Evolutionary conservation across 345 rosid species (phyloP).

Genomic region (Hibiscus tridactylites): DNA sequence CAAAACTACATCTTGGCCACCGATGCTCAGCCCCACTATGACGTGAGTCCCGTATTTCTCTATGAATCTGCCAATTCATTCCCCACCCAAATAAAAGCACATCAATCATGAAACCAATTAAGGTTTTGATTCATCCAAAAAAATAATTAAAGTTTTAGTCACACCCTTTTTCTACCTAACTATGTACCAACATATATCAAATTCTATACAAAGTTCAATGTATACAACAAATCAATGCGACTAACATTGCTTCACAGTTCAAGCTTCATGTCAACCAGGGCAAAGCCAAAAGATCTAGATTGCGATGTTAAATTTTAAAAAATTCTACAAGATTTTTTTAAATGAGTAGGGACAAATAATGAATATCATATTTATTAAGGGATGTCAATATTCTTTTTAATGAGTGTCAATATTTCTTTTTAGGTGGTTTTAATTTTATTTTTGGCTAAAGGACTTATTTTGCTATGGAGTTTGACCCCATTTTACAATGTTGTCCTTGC

Average conservation of each 20-base stretch:
- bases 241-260: background rate
- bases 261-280: too few relatives aligned
- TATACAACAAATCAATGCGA: background rate
- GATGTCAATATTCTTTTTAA: too few relatives aligned
- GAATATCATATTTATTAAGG: too few relatives aligned
- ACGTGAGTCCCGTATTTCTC: conserved; percentile 87
- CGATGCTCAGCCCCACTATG: conserved; percentile 66
- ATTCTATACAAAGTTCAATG: background rate
- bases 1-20: conserved; percentile 68
- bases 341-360: too few relatives aligned
- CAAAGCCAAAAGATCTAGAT: too few relatives aligned
- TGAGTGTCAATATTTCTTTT: too few relatives aligned
- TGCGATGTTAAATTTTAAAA: too few relatives aligned
- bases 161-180: background rate
- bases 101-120: background rate
- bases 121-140: background rate
- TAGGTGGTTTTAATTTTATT: too few relatives aligned
- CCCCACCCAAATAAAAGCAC: background rate
- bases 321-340: too few relatives aligned
- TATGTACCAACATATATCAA: background rate
- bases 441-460: too few relatives aligned
- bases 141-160: background rate
- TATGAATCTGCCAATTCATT: conserved; percentile 51
- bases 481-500: too few relatives aligned
- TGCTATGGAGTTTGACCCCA: too few relatives aligned